Conservation (phyloP, 176 grass and related monocot genomes). For the Cymbopogon citratus region DNA sequence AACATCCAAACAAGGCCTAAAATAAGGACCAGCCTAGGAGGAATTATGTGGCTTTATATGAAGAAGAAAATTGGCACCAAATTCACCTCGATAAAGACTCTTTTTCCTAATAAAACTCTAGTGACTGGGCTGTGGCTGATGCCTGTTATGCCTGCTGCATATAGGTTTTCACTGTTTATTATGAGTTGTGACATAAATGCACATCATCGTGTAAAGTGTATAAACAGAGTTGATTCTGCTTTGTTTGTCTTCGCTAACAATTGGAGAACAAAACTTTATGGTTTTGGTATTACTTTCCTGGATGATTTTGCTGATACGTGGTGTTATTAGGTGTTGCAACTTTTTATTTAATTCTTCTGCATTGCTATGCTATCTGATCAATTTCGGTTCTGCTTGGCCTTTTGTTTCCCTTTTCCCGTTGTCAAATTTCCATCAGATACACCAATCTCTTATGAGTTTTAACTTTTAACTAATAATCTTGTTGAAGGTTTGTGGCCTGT, state of each 20-base stretch:
- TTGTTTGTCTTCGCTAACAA: not conserved
- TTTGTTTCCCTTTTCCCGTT: slow-evolving; percentile 15
- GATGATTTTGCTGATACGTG: not conserved
- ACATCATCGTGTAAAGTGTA: not conserved
- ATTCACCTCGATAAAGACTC: not conserved
- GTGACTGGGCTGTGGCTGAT: not conserved
- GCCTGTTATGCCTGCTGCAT: not conserved
- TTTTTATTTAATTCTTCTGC: not conserved
- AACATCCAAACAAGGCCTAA: too few species aligned
- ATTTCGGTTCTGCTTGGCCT: not conserved
- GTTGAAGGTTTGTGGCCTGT: slow-evolving; percentile 75
- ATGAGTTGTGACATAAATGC: slow-evolving; percentile 5
- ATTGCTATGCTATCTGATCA: not conserved
- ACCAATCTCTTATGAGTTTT: slow-evolving; percentile 47
- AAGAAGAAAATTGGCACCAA: not conserved
- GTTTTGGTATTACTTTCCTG: not conserved
- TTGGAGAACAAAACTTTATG: not conserved
- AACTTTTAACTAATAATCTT: slow-evolving; percentile 76
- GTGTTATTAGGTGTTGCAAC: not conserved
- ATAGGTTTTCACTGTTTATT: not conserved
- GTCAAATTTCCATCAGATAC: slow-evolving; percentile 14
- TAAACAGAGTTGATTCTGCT: not conserved
- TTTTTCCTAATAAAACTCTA: not conserved
- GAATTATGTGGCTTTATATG: not conserved
- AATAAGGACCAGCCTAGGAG: not conserved